Conservation (phyloP, 805 yeast species). For the Clavispora fructus region DNA sequence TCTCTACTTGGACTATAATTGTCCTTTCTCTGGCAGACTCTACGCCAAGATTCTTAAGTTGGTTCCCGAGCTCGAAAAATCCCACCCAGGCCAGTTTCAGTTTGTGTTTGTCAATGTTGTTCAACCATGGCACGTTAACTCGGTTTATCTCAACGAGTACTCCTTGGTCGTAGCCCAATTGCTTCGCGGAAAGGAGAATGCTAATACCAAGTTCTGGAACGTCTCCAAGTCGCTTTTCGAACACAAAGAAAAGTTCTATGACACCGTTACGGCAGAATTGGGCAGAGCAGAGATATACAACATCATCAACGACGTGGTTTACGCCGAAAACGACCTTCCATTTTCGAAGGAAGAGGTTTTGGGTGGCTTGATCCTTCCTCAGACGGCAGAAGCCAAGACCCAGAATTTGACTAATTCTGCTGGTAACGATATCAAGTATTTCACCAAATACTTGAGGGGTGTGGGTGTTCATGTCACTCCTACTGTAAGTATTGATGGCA, state of each 20-base stretch:
- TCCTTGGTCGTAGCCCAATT: slow-evolving; percentile 66
- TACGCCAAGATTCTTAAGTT: slow-evolving; percentile 52
- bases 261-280: slow-evolving; percentile 49
- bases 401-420: slow-evolving; percentile 55
- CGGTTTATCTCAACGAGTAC: slow-evolving; percentile 65
- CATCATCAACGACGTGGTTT: slow-evolving; percentile 30
- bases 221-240: slow-evolving; percentile 54
- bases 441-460: slow-evolving; percentile 67
- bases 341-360: slow-evolving; percentile 26
- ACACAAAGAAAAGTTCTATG: slow-evolving; percentile 53
- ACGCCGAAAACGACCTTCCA: slow-evolving; percentile 23
- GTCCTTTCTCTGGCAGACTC: slow-evolving; percentile 67
- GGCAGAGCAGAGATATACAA: slow-evolving; percentile 53
- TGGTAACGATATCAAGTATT: slow-evolving; percentile 63
- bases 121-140: slow-evolving; percentile 91
- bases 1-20: slow-evolving; percentile 67
- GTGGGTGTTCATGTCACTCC: slow-evolving; percentile 85
- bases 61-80: slow-evolving; percentile 45
- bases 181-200: slow-evolving; percentile 32
- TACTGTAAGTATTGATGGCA: slow-evolving; percentile 68
- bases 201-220: slow-evolving; percentile 35
- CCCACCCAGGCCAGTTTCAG: slow-evolving; percentile 47
- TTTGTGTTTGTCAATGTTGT: slow-evolving; percentile 65
- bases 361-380: slow-evolving; percentile 33
- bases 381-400: slow-evolving; percentile 18